A percentile compares a stretch with the other conserved stretches of the same genome.
Conservation (phyloP, 306 rosid species). For the Pterocarpus macrocarpus region DNA sequence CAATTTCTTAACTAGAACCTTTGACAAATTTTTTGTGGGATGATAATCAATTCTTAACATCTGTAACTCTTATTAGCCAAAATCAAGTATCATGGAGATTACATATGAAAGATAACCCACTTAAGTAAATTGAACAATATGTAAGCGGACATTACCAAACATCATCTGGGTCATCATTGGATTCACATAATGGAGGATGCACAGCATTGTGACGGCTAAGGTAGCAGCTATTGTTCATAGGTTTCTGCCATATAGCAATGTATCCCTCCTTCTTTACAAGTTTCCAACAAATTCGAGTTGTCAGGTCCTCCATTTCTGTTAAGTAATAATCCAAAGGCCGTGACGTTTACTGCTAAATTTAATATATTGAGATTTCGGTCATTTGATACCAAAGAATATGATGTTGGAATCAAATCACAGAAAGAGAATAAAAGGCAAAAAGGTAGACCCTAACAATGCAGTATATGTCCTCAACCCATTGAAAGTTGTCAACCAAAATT, state of each 20-base stretch:
- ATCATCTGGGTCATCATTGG: constrained; percentile 79
- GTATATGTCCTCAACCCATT: constrained; percentile 5
- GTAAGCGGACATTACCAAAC: constrained; percentile 71
- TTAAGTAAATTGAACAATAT: constrained; percentile 21
- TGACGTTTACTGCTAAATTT: constrained; percentile 27
- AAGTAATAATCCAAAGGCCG: constrained; percentile 43
- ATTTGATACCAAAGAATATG: constrained; percentile 28
- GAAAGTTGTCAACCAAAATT: constrained; percentile 14
- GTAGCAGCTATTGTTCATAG: constrained; percentile 83
- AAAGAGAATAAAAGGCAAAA: constrained; percentile 10
- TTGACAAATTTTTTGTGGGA: not conserved
- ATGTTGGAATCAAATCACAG: constrained; percentile 14
- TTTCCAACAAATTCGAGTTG: constrained; percentile 83
- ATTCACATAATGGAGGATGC: constrained; percentile 78
- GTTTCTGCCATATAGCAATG: constrained; percentile 91
- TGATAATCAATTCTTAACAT: constrained; percentile 35
- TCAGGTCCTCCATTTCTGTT: constrained; percentile 80
- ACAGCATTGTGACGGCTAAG: constrained; percentile 60
- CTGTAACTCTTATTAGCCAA: not conserved
- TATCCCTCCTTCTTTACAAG: constrained; percentile 81
- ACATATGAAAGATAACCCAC: constrained; percentile 13
- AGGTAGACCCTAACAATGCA: not conserved
- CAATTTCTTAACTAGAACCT: not conserved
- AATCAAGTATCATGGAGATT: constrained; percentile 36
- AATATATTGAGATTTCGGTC: constrained; percentile 21